phyloP scores from a whole-genome alignment of 1,139 yeast genomes.

The Wickerhamomyces sp. region DNA sequence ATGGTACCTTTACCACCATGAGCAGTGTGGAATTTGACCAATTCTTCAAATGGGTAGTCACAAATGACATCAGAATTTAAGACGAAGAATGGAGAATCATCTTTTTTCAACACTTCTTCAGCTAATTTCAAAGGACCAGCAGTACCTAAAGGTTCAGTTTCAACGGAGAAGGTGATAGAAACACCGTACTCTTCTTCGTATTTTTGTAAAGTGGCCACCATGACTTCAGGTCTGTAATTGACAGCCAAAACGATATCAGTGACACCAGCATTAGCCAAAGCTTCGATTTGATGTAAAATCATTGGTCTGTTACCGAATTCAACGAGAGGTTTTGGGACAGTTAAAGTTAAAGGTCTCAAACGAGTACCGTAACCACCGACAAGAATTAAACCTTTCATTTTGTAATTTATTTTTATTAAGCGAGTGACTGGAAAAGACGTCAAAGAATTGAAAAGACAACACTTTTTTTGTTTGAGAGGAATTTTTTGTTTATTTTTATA shows the following conservation, averaged over 20 bases:
- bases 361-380: constrained; percentile 99
- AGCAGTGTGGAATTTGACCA: constrained; percentile 87
- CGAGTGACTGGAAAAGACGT: constrained; percentile 3
- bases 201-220: constrained; percentile 92
- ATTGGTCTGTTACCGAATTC: constrained; percentile 98
- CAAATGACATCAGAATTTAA: constrained; percentile 98
- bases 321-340: constrained; percentile 97
- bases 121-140: constrained; percentile 99
- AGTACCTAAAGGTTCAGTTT: constrained; percentile 98
- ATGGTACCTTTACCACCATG: constrained; percentile 99
- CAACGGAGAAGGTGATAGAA: constrained; percentile 93
- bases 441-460: background rate
- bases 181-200: constrained; percentile 96
- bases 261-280: constrained; percentile 97
- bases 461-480: background rate
- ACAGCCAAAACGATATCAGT: constrained; percentile 98
- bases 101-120: constrained; percentile 89
- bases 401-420: constrained; percentile 5
- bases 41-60: constrained; percentile 93
- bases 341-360: constrained; percentile 96
- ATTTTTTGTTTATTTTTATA: constrained; percentile 1
- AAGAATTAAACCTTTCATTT: constrained; percentile 95
- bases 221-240: constrained; percentile 98
- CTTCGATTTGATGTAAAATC: constrained; percentile 97
- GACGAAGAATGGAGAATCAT: constrained; percentile 94